Conservation (phyloP, 2,329 filamentous ascomycete genomes). For the Neoarthrinium moseri region DNA sequence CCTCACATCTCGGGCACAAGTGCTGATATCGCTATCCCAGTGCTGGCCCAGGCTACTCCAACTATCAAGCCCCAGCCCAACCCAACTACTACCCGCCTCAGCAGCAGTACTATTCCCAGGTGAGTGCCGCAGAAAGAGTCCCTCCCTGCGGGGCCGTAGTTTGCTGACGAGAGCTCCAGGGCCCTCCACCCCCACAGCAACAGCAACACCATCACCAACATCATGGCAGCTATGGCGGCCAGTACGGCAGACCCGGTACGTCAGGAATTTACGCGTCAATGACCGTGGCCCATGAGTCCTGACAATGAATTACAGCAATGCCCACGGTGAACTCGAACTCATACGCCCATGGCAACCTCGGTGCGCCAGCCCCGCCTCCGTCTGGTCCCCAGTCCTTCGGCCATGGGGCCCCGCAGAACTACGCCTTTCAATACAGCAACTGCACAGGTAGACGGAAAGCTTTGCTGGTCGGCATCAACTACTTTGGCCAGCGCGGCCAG, state of each 20-base stretch:
- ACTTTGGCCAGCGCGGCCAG: constrained; percentile 89
- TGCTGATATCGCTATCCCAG: constrained; percentile 20
- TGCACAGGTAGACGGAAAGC: constrained; percentile 89
- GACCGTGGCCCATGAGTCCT: neutral
- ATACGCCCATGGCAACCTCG: constrained; percentile 55
- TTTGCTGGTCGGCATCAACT: constrained; percentile 91
- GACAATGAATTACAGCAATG: constrained; percentile 27
- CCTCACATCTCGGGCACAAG: neutral
- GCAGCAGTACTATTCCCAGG: constrained; percentile 42
- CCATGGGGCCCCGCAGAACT: constrained; percentile 74
- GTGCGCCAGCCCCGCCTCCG: constrained; percentile 66
- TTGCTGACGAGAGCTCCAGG: constrained; percentile 17
- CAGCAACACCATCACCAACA: constrained; percentile 38
- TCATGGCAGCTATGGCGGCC: constrained; percentile 42
- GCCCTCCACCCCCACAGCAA: constrained; percentile 35
- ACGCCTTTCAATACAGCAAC: constrained; percentile 86
- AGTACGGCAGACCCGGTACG: constrained; percentile 52
- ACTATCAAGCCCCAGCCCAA: constrained; percentile 43
- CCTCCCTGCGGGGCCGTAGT: neutral
- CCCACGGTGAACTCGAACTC: constrained; percentile 48
- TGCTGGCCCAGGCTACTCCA: constrained; percentile 45
- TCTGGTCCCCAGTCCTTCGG: constrained; percentile 70
- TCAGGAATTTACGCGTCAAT: constrained; percentile 1
- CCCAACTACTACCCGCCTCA: constrained; percentile 48
- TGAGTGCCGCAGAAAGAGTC: constrained; percentile 13